Conservation (phyloP, 2,329 filamentous ascomycete species). For the Claviceps paspali region DNA sequence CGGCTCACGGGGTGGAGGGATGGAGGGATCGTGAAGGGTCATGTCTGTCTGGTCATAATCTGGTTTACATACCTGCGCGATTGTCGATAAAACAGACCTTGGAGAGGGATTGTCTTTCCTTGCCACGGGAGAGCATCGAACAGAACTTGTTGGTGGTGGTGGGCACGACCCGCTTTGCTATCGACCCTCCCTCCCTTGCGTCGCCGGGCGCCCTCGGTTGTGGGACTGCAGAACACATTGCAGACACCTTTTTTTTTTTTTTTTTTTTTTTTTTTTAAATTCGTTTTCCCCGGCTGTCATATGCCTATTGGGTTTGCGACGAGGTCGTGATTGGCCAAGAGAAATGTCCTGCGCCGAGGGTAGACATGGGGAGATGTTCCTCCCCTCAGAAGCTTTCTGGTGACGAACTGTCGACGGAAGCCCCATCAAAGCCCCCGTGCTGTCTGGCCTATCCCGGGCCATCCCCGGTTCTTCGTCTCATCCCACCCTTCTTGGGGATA, state of each 20-base stretch:
- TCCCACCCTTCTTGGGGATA: conserved; percentile 8
- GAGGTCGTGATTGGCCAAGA: conserved; percentile 15
- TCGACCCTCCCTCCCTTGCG: conserved; percentile 19
- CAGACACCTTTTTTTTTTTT: conserved; percentile 16
- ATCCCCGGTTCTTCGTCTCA: conserved; percentile 9
- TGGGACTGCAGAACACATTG: conserved; percentile 6
- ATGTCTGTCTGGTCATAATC: conserved; percentile 24
- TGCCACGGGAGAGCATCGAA: neutral
- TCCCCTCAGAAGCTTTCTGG: conserved; percentile 8
- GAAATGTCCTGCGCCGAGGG: conserved; percentile 8
- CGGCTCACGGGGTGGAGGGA: conserved; percentile 12
- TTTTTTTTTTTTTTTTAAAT: too few species aligned
- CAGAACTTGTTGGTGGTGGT: conserved; percentile 7
- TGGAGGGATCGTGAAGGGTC: too few species aligned
- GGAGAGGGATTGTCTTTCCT: conserved; percentile 2
- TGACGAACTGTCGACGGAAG: conserved; percentile 9
- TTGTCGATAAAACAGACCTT: conserved; percentile 1
- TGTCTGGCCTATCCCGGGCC: conserved; percentile 1
- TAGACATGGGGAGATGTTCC: too few species aligned
- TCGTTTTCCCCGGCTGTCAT: too few species aligned
- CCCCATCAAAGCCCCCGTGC: conserved; percentile 2
- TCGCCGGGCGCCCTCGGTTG: conserved; percentile 16
- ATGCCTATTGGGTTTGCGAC: conserved; percentile 16
- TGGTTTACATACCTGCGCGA: conserved; percentile 23
- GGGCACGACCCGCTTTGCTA: conserved; percentile 13